Percentiles rank a stretch among this genome's conserved stretches.
Evolutionary conservation across 148 eudicot species (phyloP).

Genomic region (Drosera capensis): DNA sequence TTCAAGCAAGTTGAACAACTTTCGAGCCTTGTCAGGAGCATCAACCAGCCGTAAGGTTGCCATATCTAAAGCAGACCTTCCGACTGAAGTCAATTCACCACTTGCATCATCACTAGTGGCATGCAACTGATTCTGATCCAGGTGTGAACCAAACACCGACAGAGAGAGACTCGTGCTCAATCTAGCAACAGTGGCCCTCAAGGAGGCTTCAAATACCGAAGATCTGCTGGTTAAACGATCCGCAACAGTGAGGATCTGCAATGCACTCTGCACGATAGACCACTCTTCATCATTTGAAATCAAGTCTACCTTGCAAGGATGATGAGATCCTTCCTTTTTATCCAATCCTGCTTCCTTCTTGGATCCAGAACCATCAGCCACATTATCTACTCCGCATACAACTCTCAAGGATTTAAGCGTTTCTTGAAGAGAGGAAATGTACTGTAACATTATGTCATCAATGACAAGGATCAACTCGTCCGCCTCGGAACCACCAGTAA

Average conservation of each 20-base stretch:
- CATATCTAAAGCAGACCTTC: slow-evolving; percentile 70
- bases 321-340: slow-evolving; percentile 49
- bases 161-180: slow-evolving; percentile 70
- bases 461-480: slow-evolving; percentile 74
- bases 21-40: slow-evolving; percentile 77
- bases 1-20: slow-evolving; percentile 65
- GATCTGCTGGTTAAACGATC: slow-evolving; percentile 90
- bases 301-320: slow-evolving; percentile 59
- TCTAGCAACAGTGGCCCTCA: slow-evolving; percentile 88
- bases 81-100: slow-evolving; percentile 34
- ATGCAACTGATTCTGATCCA: slow-evolving; percentile 45
- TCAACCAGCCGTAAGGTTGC: slow-evolving; percentile 71
- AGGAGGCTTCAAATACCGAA: slow-evolving; percentile 91
- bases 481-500: slow-evolving; percentile 95
- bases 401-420: slow-evolving; percentile 61
- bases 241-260: slow-evolving; percentile 86
- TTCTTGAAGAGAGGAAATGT: slow-evolving; percentile 67
- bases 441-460: slow-evolving; percentile 79
- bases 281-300: slow-evolving; percentile 93
- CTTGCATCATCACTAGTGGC: slow-evolving; percentile 27
- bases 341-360: slow-evolving; percentile 57
- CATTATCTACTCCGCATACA: slow-evolving; percentile 68
- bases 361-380: slow-evolving; percentile 27
- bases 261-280: slow-evolving; percentile 94
- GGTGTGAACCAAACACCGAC: slow-evolving; percentile 46